Evolutionary conservation across 805 yeast species (phyloP), one percentile per base, ranked within the genome.

Genomic region (Pichia nanzhaoensis): DNA sequence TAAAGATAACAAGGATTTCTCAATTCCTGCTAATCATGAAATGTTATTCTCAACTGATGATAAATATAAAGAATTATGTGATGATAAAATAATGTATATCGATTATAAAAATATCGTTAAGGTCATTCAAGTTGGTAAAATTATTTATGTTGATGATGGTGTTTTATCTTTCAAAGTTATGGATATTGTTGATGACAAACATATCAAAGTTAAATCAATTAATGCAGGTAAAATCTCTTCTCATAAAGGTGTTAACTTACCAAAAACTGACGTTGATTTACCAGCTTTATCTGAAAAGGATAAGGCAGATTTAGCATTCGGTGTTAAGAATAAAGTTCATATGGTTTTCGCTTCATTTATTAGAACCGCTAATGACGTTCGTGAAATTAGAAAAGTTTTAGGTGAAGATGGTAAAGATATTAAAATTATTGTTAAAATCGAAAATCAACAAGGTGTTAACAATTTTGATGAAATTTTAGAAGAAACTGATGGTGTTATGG

Each of bases 371-470:
- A 71, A 85, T 55, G 99, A 93, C 71, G 84, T 93, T 67, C 71
- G 65, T 63, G 84, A 86, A 64, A 93, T 93, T 73, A 85, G 99
- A 74, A 74, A 80, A 65, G 97, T 91, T 49, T 77, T 93, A 59
- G 98, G 98, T 66, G 96, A 89, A 73, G 95, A 88, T 44, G 99
- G 99, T 67, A 83, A 82, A 71, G 85, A 87, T 64, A 86, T 93
- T 70, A 95, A 93, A 78, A 89, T 93, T 74, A 90, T 93, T 61
- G 84, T 88, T 67, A 93, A 93, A 80, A 91, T 93, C 67, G 99
- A 93, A 78, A 90, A 89, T 78, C 98, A 91, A 76, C 99, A 93
- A 74, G 99, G 99, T 79, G 98, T 93, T 63, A 90, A 93, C 85
- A 93, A 93, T 82, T 93, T 93, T 66, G 99, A 93, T 70, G 97